Evolutionary conservation across 352 stramenopile genomes (phyloP), one percentile per base, ranked within the genome.

Genomic region (Pythium dissimile): DNA sequence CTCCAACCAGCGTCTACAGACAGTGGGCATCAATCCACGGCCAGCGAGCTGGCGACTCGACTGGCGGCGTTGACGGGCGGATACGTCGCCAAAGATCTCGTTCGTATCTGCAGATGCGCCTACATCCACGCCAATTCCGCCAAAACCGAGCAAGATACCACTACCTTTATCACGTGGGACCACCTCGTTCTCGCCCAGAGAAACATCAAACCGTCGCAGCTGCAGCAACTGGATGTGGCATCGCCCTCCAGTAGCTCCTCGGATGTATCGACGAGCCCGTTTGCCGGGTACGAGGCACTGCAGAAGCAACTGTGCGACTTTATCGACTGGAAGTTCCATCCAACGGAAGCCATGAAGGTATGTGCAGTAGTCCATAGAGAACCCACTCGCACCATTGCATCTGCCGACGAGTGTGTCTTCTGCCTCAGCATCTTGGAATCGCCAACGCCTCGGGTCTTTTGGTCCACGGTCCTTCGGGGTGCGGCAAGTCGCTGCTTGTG

Each of bases 401-500:
- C n/a, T n/a, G n/a, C n/a, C n/a, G n/a, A n/a, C n/a, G n/a, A n/a
- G n/a, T n/a, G n/a, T n/a, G n/a, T n/a, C n/a, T 21, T 51, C 37
- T 41, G n/a, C 28, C 16, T 38, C 57, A 90, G 83, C 72, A 80
- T 18, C 69, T 91, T 32, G 78, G 78, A 11, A 71, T 93, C 30
- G 67, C 68, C 4, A 83, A 81, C 32, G 75, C 80, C 1, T 91
- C 82, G 10, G 82, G 84, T 18, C 76, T 95, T 38, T 69, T 95
- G 28, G 59, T 95, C 4, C 87, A 86, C 32, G 86, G 86, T 5
- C 84, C 86, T 8, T 90, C 84, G 3, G 84, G 84, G 1, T 94
- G 84, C 38, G 86, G 86, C 30, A 95, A 95, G 57, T 90, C 79
- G 24, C 61, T 88, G n/a, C 69, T 95, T 7, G 72, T 90, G n/a